Conservation (phyloP, 257 asterid genomes). For the Apocynum venetum region DNA sequence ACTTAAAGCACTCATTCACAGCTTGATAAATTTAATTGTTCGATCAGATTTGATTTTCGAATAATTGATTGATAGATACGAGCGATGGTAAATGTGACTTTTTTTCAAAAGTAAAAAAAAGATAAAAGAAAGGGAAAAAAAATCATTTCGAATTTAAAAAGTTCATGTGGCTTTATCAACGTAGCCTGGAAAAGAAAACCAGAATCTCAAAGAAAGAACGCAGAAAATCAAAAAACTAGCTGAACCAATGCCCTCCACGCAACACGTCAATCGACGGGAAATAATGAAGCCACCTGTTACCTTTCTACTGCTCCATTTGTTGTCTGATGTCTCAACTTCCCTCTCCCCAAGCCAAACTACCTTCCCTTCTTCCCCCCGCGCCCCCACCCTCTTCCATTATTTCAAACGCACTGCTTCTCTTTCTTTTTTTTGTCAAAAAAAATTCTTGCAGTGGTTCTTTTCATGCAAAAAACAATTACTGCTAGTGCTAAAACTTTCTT, state of each 20-base stretch:
- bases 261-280: constrained; percentile 2
- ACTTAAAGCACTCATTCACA: too few species aligned
- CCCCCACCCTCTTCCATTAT: neutral
- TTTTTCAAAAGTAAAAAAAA: too few species aligned
- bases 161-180: too few species aligned
- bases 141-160: too few species aligned
- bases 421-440: neutral
- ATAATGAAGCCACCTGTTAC: constrained; percentile 5
- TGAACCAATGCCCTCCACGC: neutral
- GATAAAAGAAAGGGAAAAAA: too few species aligned
- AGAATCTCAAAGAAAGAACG: neutral
- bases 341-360: too few species aligned
- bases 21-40: too few species aligned
- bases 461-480: neutral
- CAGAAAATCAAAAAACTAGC: neutral
- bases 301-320: neutral
- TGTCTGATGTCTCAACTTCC: neutral
- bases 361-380: too few species aligned
- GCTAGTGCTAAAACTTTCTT: neutral
- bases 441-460: neutral
- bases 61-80: too few species aligned
- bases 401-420: neutral
- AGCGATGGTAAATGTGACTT: too few species aligned
- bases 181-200: neutral
- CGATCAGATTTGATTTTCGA: too few species aligned